Percentiles rank a stretch among this genome's conserved stretches.
These are phyloP conservation scores for Fraxinus americana DNA, from an alignment of 257 asterid species.

Conservation along the genomic window DNA sequence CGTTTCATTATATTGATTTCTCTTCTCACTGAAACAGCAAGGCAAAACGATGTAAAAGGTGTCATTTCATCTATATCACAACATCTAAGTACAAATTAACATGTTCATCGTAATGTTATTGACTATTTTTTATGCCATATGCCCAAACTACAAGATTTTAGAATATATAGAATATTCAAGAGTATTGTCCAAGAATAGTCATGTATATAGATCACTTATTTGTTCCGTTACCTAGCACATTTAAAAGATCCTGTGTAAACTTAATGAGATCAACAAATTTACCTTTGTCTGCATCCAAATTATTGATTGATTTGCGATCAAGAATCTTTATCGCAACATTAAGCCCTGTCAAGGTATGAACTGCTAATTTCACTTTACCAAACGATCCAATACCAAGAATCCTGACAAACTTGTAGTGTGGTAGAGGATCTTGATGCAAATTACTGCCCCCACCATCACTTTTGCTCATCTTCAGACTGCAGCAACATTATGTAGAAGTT, in stretches of 20 bases:
- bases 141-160: neutral
- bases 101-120: neutral
- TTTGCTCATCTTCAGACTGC: slow-evolving; percentile 35
- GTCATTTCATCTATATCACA: neutral
- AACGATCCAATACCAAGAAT: slow-evolving; percentile 62
- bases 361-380: slow-evolving; percentile 67
- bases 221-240: neutral
- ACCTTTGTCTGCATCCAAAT: slow-evolving; percentile 45
- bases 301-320: slow-evolving; percentile 41
- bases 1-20: slow-evolving; percentile 61
- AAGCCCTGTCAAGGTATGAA: slow-evolving; percentile 53
- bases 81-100: neutral
- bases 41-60: neutral
- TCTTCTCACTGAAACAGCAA: slow-evolving; percentile 47
- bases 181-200: neutral
- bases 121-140: neutral
- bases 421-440: slow-evolving; percentile 17
- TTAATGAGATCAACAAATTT: no score
- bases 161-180: neutral
- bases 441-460: slow-evolving; percentile 12
- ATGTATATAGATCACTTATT: neutral
- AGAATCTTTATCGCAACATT: slow-evolving; percentile 72
- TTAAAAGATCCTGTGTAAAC: neutral
- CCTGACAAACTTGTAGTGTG: slow-evolving; percentile 51
- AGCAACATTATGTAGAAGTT: slow-evolving; percentile 1